Evolutionary conservation across 371 early-diverging fungal genomes (phyloP).

Genomic region (Actinomortierella ambigua): DNA sequence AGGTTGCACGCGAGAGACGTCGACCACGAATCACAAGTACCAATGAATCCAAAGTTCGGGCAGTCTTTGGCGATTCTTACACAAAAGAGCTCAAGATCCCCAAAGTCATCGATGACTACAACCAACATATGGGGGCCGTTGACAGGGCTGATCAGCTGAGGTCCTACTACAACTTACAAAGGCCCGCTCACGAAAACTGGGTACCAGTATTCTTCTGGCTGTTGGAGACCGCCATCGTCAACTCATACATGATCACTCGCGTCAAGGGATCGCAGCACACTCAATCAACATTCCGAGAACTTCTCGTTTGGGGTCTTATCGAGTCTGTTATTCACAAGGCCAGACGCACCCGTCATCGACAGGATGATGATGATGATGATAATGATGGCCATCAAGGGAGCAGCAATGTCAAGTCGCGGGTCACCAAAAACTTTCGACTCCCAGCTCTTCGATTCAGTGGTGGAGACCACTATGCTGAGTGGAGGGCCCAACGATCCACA

Average conservation of each 20-base stretch:
- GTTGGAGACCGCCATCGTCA: conserved; percentile 28
- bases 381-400: too few species aligned
- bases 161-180: conserved; percentile 24
- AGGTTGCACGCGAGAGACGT: neutral
- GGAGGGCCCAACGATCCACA: too few species aligned
- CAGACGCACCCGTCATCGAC: too few species aligned
- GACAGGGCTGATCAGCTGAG: conserved; percentile 36
- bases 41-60: conserved; percentile 10
- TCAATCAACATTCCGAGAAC: too few species aligned
- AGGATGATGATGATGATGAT: too few species aligned
- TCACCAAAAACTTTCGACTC: too few species aligned
- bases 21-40: conserved; percentile 12
- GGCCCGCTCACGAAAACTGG: conserved; percentile 17
- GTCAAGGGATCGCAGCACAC: too few species aligned
- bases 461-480: too few species aligned
- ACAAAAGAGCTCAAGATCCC: conserved; percentile 16
- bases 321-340: too few species aligned
- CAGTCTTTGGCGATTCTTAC: conserved; percentile 10
- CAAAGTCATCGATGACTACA: conserved; percentile 32
- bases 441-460: too few species aligned
- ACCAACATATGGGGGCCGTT: conserved; percentile 29
- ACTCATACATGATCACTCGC: conserved; percentile 13
- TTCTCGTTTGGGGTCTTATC: too few species aligned
- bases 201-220: conserved; percentile 28
- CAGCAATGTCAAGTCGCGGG: too few species aligned